phyloP scores from a whole-genome alignment of 2,329 filamentous ascomycete genomes.

The Penicillium sp. region DNA sequence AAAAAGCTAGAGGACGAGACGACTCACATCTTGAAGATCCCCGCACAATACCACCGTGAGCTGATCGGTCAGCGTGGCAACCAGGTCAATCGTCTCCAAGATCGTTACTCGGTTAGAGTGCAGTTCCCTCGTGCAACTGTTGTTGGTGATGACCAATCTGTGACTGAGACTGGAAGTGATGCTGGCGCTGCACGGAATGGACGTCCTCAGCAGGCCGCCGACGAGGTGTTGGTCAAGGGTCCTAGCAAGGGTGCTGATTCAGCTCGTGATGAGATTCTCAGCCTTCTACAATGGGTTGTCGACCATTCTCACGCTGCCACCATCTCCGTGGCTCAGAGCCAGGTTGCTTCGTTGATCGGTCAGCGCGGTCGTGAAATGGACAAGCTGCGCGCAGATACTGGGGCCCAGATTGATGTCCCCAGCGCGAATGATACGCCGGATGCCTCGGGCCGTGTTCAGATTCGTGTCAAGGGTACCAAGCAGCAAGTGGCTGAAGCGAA shows the following conservation, averaged over 20 bases:
- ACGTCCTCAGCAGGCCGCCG: conserved; percentile 69
- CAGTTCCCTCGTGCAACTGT: conserved; percentile 74
- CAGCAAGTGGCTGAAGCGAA: conserved; percentile 86
- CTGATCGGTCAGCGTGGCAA: conserved; percentile 84
- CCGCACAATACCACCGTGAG: conserved; percentile 89
- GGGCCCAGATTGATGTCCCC: conserved; percentile 88
- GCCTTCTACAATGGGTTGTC: conserved; percentile 80
- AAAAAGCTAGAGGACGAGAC: conserved; percentile 89
- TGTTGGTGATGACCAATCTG: conserved; percentile 65
- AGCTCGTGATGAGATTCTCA: conserved; percentile 86
- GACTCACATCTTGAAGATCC: conserved; percentile 81
- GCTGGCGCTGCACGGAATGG: conserved; percentile 57
- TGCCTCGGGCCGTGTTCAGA: conserved; percentile 69
- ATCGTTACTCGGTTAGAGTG: conserved; percentile 87
- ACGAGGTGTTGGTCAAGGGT: conserved; percentile 88
- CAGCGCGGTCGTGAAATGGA: conserved; percentile 89
- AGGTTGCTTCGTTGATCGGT: conserved; percentile 91
- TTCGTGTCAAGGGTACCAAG: conserved; percentile 89
- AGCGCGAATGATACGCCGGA: conserved; percentile 68
- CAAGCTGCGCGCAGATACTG: conserved; percentile 76
- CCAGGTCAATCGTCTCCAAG: conserved; percentile 89
- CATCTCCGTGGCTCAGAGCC: conserved; percentile 82
- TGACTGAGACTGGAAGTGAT: conserved; percentile 67
- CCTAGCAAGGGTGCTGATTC: conserved; percentile 90
- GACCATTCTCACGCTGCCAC: conserved; percentile 80